A percentile compares a stretch with the other conserved stretches of the same genome.
Conservation (phyloP, 352 stramenopile genomes). For the Globisporangium nodosum region DNA sequence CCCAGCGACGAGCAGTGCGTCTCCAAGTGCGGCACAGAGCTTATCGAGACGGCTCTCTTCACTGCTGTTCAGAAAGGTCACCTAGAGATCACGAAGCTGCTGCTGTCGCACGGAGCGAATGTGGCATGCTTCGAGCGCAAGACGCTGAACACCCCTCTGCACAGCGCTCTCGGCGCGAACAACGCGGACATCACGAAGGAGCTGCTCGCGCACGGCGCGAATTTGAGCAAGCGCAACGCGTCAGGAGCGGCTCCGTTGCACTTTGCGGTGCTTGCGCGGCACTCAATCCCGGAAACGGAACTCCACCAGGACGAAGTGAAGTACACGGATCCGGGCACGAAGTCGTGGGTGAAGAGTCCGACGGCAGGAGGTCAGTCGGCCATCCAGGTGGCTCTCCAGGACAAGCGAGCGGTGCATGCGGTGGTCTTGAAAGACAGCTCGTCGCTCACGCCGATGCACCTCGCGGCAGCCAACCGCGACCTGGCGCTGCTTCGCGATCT, state of each 20-base stretch:
- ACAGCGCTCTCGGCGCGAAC: conserved; percentile 39
- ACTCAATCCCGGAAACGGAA: conserved; percentile 44
- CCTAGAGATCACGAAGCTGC: conserved; percentile 23
- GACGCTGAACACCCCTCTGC: conserved; percentile 37
- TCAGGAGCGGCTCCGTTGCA: conserved; percentile 37
- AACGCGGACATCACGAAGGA: conserved; percentile 28
- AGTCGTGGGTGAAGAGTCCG: background rate
- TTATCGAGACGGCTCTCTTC: conserved; percentile 42
- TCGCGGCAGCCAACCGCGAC: conserved; percentile 57
- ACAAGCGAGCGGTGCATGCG: conserved; percentile 34
- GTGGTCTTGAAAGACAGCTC: conserved; percentile 38
- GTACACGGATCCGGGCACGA: conserved; percentile 27
- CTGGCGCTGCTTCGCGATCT: conserved; percentile 46
- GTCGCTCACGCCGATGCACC: conserved; percentile 50
- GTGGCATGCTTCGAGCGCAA: conserved; percentile 35
- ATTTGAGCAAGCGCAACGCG: conserved; percentile 34
- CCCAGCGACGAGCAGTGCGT: conserved; percentile 18
- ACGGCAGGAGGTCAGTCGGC: conserved; percentile 19
- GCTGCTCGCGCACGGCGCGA: conserved; percentile 42
- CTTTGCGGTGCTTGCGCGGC: conserved; percentile 31
- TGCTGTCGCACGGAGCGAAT: conserved; percentile 39
- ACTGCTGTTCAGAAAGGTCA: conserved; percentile 31
- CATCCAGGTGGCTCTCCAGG: conserved; percentile 48
- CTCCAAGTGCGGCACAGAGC: conserved; percentile 26
- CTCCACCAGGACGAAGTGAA: conserved; percentile 47